Conservation (phyloP, 1,284 basidiomycete genomes). For the Xerocomus amazonicus region DNA sequence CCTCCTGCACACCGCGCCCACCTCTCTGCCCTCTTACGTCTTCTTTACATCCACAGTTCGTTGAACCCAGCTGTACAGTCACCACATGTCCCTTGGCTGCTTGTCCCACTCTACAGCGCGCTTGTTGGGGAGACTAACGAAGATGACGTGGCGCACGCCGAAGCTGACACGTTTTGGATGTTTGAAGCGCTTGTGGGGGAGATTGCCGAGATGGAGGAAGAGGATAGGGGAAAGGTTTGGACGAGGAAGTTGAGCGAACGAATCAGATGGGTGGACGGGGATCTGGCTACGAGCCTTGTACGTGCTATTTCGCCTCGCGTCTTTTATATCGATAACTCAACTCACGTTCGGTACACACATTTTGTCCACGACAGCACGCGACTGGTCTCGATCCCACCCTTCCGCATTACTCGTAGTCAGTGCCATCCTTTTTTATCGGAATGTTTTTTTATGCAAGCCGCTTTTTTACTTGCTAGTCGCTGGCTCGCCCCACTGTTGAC, state of each 20-base stretch:
- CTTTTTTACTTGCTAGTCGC: constrained; percentile 42
- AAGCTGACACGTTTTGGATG: constrained; percentile 79
- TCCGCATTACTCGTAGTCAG: constrained; percentile 80
- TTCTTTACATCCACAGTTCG: constrained; percentile 68
- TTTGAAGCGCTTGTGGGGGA: constrained; percentile 73
- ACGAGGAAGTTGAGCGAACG: constrained; percentile 60
- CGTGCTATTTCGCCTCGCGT: constrained; percentile 20
- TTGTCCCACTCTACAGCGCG: constrained; percentile 65
- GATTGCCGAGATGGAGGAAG: constrained; percentile 66
- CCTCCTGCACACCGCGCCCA: constrained; percentile 56
- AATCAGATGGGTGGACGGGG: constrained; percentile 61
- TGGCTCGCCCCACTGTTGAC: constrained; percentile 74
- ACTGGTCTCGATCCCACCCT: constrained; percentile 68
- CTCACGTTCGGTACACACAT: not conserved
- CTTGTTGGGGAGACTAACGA: constrained; percentile 59
- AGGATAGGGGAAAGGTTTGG: constrained; percentile 58
- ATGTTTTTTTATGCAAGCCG: not conserved
- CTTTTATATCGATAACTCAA: not conserved
- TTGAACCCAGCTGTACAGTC: constrained; percentile 71
- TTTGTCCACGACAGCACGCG: constrained; percentile 38
- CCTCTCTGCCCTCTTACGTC: constrained; percentile 60
- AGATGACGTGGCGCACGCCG: constrained; percentile 60
- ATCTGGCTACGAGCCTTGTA: constrained; percentile 61
- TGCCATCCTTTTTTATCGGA: constrained; percentile 7
- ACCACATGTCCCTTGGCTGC: constrained; percentile 61